These are phyloP conservation scores for Entelexis paramagnoliae DNA, from an alignment of 1,139 yeast species.

Conservation along the genomic window DNA sequence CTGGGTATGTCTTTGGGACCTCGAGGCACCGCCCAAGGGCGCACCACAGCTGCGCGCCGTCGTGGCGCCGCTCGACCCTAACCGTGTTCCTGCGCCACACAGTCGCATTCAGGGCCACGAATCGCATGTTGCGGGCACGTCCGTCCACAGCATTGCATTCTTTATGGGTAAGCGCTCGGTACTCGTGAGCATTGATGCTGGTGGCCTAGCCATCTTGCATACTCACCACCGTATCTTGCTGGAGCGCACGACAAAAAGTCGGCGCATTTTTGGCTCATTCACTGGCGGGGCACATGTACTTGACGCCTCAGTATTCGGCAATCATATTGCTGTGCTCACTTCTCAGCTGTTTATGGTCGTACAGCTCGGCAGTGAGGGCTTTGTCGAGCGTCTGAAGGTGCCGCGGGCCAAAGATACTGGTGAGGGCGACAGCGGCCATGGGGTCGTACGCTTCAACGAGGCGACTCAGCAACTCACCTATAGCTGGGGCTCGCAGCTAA, in stretches of 20 bases:
- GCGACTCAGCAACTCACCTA: constrained; percentile 42
- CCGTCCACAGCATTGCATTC: constrained; percentile 8
- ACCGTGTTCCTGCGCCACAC: constrained; percentile 1
- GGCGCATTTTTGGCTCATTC: constrained; percentile 18
- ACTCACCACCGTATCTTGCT: constrained; percentile 15
- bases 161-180: neutral
- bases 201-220: constrained; percentile 22
- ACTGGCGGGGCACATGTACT: neutral
- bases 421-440: neutral
- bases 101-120: constrained; percentile 5
- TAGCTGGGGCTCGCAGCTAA: constrained; percentile 54
- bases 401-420: constrained; percentile 11
- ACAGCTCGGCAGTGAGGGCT: neutral
- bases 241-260: constrained; percentile 14
- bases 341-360: constrained; percentile 9
- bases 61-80: constrained; percentile 1
- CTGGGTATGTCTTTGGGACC: constrained; percentile 39
- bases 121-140: constrained; percentile 12
- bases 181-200: constrained; percentile 18
- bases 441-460: neutral
- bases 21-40: constrained; percentile 20
- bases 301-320: neutral
- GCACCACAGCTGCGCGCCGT: constrained; percentile 4
- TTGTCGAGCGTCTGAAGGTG: constrained; percentile 5
- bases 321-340: constrained; percentile 10